Conservation (phyloP, 2,329 filamentous ascomycete species). For the Aspergillus fructus region DNA sequence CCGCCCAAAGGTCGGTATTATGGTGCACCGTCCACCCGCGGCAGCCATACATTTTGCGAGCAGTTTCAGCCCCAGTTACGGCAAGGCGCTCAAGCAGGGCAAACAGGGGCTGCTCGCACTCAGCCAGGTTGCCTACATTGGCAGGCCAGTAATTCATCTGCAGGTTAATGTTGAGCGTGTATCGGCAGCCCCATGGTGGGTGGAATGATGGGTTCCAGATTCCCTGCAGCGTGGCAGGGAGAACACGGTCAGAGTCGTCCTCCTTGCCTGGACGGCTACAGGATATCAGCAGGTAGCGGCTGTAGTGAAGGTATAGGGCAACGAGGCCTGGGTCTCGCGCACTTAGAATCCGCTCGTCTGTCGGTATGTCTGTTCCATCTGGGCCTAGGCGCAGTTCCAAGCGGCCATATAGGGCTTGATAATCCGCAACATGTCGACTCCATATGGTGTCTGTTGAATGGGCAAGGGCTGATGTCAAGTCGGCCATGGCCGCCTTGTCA, state of each 20-base stretch:
- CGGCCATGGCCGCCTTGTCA: slow-evolving; percentile 22
- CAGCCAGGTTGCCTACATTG: slow-evolving; percentile 51
- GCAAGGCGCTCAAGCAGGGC: slow-evolving; percentile 41
- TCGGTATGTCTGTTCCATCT: slow-evolving; percentile 25
- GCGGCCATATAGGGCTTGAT: slow-evolving; percentile 31
- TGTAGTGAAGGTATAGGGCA: slow-evolving; percentile 54
- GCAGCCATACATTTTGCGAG: slow-evolving; percentile 54
- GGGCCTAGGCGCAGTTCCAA: slow-evolving; percentile 29
- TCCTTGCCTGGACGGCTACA: slow-evolving; percentile 48
- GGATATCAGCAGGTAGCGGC: slow-evolving; percentile 55
- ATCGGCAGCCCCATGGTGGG: slow-evolving; percentile 55
- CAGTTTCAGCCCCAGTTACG: slow-evolving; percentile 50
- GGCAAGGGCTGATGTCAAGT: slow-evolving; percentile 26
- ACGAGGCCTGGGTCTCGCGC: slow-evolving; percentile 54
- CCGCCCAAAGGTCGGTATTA: slow-evolving; percentile 60
- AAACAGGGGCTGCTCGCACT: slow-evolving; percentile 43
- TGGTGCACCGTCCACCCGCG: slow-evolving; percentile 58
- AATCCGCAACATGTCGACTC: slow-evolving; percentile 36
- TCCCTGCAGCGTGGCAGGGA: slow-evolving; percentile 59
- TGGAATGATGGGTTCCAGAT: slow-evolving; percentile 52
- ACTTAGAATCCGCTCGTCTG: slow-evolving; percentile 28
- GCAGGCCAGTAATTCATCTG: slow-evolving; percentile 63
- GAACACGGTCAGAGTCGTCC: slow-evolving; percentile 17
- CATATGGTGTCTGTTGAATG: slow-evolving; percentile 24
- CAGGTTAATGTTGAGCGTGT: slow-evolving; percentile 59